Conservation (phyloP, 176 grass and related monocot species). For the Juncus effusus region DNA sequence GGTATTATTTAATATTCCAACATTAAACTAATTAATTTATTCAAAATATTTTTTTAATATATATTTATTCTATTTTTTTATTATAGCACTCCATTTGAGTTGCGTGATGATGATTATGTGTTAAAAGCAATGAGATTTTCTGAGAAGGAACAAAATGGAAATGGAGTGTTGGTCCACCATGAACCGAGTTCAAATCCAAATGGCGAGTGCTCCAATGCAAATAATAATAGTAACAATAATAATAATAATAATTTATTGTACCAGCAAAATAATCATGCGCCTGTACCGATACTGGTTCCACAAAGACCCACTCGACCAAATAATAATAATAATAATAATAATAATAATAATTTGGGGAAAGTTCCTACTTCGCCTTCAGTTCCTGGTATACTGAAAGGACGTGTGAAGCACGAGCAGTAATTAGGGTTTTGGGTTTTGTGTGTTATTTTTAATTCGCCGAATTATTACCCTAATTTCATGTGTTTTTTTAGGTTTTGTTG, state of each 20-base stretch:
- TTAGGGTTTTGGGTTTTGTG: constrained; percentile 16
- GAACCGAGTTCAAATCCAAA: constrained; percentile 36
- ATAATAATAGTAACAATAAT: constrained; percentile 30
- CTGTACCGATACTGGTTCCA: constrained; percentile 36
- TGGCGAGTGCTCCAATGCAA: constrained; percentile 57
- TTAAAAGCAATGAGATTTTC: constrained; percentile 77
- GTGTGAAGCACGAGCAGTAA: constrained; percentile 84
- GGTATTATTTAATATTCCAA: constrained; percentile 41
- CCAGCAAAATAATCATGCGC: constrained; percentile 22
- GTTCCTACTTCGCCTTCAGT: constrained; percentile 61
- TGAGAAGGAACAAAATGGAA: constrained; percentile 43
- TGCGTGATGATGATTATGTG: constrained; percentile 85
- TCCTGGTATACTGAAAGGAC: constrained; percentile 90
- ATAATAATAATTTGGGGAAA: constrained; percentile 42
- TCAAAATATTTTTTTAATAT: too few species aligned
- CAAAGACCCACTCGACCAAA: constrained; percentile 14
- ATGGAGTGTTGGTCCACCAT: background rate
- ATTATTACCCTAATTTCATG: constrained; percentile 17
- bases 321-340: too few species aligned
- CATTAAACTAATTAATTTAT: background rate
- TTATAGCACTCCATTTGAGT: constrained; percentile 90
- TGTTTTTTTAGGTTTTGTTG: constrained; percentile 10
- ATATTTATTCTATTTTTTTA: constrained; percentile 4
- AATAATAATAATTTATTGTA: constrained; percentile 25
- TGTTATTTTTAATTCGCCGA: constrained; percentile 24